Base-by-base conservation (phyloP, 2,329 filamentous ascomycete genomes). In the Ciborinia camelliae region DNA sequence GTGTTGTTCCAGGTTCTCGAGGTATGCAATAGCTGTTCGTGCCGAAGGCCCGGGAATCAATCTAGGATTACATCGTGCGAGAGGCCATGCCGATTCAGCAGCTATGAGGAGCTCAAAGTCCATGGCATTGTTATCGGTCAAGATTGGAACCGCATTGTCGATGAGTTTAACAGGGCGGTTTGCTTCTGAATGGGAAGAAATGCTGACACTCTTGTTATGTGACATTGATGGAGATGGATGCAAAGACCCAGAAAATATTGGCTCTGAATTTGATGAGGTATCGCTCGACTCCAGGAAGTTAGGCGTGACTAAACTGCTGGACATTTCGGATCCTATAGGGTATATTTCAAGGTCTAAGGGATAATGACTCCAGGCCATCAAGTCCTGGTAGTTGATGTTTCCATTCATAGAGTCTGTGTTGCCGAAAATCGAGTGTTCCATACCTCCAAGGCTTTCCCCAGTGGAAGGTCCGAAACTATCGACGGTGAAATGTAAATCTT, bases 1-100 rank as follows among this genome's bases (percentile, higher is more conserved):
- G 68, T 80, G 81, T 30, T 80, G 77, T 69, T 83, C 81, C 30
- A 84, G 73, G 53, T 78, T 80, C 70, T 83, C 81, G 0, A 84
- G 75, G 66, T 84, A 81, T 30, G 82, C 76, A 41, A 82, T 81
- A 5, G 81, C 81, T 9, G 82, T 84, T 5, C 79, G 77, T 0
- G 80, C 81, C 59, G 81, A 83, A 1, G 75, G 72, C 2, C 75
- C 78, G 0, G 80, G 80, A 67, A 76, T 81, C 15, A 78, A 74
- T 2, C 77, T 77, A 1, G 78, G 79, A 64, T 80, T 84, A 71
- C 82, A 84, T 23, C 81, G 77, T 4, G 81, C 82, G 37, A 84
- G 70, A 15, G 81, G 81, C 82, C 82, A 84, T 0, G 78, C 79
- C 1, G 77, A 77, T 68, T 84, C 81, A 1, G 81, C 78, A 1